Evolutionary conservation across 768 basidiomycete species (phyloP), one percentile per base, ranked within the genome.

Genomic region (Daedaleopsis nitida): DNA sequence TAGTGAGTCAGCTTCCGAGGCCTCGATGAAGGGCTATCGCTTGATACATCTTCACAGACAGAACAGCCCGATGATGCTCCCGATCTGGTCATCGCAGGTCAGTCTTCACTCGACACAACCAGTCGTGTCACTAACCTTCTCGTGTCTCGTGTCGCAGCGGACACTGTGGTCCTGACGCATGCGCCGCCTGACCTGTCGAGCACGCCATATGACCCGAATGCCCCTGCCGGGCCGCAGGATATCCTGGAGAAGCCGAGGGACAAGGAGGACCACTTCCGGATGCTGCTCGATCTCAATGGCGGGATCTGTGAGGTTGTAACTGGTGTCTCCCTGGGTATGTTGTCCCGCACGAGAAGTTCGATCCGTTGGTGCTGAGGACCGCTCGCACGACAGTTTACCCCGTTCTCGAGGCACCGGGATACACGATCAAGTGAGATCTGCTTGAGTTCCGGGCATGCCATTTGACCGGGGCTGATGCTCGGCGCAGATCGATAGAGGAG

Each of bases 131-230:
- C 47, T 49, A 21, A 49, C 47, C 23, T 10, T 49, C 21, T 24
- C 3, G 3, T 42, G 4, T 35, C 44, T 19, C 27, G 7, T 23
- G 1, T 11, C 1, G 45, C 71, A 94, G 97, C 96, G 64, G 97
- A 99, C 72, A 98, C 97, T 0, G 87, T 99, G 14, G 94, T 98
- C n/a, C 78, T 99, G 44, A 89, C 88, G 5, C 91, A 90, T 66
- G 81, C 83, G 0, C 79, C 84, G 53, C 86, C 89, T 0, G 75
- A 83, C 45, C 83, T 84, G 2, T 82, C 87, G 12, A 81, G 83
- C 55, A 74, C 74, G 1, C 81, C 85, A 11, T 52, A 54, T 12
- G 85, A 83, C 53, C 81, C 84, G 12, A 77, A 86, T 13, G 74
- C 83, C 10, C 81, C 83, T 1, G 72, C 77, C 23, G 73, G 73